Base-by-base conservation (phyloP, 805 yeast genomes). In the Sugiyamaella americana region DNA sequence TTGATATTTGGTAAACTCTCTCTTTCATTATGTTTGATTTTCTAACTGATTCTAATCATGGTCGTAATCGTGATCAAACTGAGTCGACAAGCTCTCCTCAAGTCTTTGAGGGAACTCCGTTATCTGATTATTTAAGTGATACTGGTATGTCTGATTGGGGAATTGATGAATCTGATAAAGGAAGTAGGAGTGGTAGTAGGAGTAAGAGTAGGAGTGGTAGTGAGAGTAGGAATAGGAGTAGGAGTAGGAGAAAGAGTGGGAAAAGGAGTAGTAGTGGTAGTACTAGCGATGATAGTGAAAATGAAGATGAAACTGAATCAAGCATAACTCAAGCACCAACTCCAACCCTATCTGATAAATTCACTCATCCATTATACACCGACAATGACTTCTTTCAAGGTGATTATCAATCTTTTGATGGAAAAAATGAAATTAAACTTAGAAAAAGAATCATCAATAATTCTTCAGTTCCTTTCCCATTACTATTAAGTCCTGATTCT, bases 121-220 rank as follows among this genome's bases (percentile, higher is more conserved):
- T 62, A 35, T 62, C 60, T 11, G 58, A 55, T 29, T 58, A 61
- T 40, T 51, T 60, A 21, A 43, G 50, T 11, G 58, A 59, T 29
- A 19, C 24, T 44, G 60, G 63, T 4, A 48, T 56, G 23, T 57
- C 60, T 24, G 66, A 62, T 49, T 62, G 66, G 66, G 66, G 66
- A 3, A 56, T 62, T 16, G 65, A 61, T 5, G 55, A 46, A 13
- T 6, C 37, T 16, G 34, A 29, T 29, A n/a, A n/a, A n/a, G n/a
- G n/a, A n/a, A n/a, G n/a, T n/a, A n/a, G n/a, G n/a, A 29, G 34
- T 29, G 34, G n/a, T 11, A n/a, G n/a, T 29, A n/a, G n/a, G 34
- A 29, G 47, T 43, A n/a, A n/a, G n/a, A n/a, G n/a, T n/a, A n/a
- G n/a, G n/a, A 29, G 34, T 29, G 34, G n/a, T 11, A n/a, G n/a